Percentiles rank a stretch among this genome's conserved stretches.
phyloP scores from a whole-genome alignment of 2,329 filamentous ascomycete species.

The Colletotrichum sp. region DNA sequence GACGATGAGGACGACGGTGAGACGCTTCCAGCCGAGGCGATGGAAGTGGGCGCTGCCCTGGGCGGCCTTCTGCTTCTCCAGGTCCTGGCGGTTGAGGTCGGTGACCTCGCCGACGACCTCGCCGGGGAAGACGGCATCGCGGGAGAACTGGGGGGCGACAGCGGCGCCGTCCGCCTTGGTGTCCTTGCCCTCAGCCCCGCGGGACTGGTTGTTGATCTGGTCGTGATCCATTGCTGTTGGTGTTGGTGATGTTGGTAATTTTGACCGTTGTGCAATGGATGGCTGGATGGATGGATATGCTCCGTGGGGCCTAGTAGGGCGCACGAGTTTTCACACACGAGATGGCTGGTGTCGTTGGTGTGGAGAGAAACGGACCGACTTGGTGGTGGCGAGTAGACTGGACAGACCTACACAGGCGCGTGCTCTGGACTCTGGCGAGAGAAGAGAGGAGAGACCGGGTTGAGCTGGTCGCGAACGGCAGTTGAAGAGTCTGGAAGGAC shows the following conservation, averaged over 20 bases:
- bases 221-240: conserved; percentile 18
- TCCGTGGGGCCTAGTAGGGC: background rate
- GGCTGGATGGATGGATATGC: background rate
- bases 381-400: background rate
- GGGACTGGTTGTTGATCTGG: conserved; percentile 1
- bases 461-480: conserved; percentile 6
- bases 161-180: conserved; percentile 12
- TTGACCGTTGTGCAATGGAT: too few relatives aligned
- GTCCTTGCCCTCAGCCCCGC: conserved; percentile 10
- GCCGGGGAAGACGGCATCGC: conserved; percentile 24
- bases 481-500: background rate
- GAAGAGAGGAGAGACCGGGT: background rate
- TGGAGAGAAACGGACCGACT: background rate
- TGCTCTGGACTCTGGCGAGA: too few relatives aligned
- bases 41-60: conserved; percentile 54
- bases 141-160: conserved; percentile 20
- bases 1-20: conserved; percentile 60
- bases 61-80: conserved; percentile 51
- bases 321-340: background rate
- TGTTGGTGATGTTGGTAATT: background rate
- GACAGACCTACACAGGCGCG: background rate
- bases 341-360: background rate
- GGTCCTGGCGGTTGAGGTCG: conserved; percentile 36
- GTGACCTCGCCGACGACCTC: conserved; percentile 30
- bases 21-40: conserved; percentile 61